Percentiles rank a stretch among this genome's conserved stretches.
phyloP scores from a whole-genome alignment of 768 basidiomycete species.

The Tulasnella sp. region DNA sequence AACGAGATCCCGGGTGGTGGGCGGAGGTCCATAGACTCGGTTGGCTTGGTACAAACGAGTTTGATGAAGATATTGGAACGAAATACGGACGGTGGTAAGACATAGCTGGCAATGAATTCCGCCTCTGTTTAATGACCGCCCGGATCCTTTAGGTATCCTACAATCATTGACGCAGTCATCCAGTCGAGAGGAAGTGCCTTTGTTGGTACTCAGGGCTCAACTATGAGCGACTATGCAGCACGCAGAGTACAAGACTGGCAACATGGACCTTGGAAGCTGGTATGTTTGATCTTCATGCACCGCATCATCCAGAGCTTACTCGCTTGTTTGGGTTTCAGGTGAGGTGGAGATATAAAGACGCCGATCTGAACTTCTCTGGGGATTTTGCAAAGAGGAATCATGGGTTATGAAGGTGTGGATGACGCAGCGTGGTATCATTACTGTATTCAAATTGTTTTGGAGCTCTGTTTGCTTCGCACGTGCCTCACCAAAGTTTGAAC shows the following conservation, averaged over 20 bases:
- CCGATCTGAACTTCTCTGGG: background rate
- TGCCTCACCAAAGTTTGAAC: too few relatives aligned
- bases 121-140: background rate
- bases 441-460: too few relatives aligned
- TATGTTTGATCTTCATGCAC: background rate
- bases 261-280: constrained; percentile 48
- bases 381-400: background rate
- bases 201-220: constrained; percentile 72
- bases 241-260: constrained; percentile 70
- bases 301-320: background rate
- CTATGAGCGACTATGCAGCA: constrained; percentile 67
- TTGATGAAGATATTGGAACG: background rate
- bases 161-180: constrained; percentile 70
- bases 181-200: constrained; percentile 69
- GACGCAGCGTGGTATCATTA: background rate
- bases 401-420: background rate
- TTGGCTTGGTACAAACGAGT: constrained; percentile 26
- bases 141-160: constrained; percentile 58
- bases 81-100: constrained; percentile 19
- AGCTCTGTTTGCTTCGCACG: too few relatives aligned
- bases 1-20: constrained; percentile 29
- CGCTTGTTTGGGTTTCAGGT: background rate
- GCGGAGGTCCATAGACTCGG: constrained; percentile 20
- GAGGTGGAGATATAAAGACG: constrained; percentile 6
- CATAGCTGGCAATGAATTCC: background rate